A percentile compares a stretch with the other conserved stretches of the same genome.
These are phyloP conservation scores for Brassica rapa DNA, from an alignment of 345 rosid genomes.

Conservation along the genomic window DNA sequence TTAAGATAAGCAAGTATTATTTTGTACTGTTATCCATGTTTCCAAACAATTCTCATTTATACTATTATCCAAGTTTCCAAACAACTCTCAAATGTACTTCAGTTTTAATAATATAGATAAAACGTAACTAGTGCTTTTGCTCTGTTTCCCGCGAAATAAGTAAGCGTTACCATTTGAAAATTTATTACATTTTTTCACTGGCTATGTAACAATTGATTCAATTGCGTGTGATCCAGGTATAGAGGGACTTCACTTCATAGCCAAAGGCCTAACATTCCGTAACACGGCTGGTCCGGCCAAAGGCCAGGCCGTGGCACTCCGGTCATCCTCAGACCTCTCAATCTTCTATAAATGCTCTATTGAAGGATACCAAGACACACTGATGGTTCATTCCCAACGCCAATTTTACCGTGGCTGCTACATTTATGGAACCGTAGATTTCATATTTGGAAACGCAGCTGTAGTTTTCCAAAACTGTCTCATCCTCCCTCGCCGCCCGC, in stretches of 20 bases:
- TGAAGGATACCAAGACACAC: constrained; percentile 86
- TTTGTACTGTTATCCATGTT: too few species aligned
- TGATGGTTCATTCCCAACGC: constrained; percentile 77
- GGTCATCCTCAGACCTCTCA: constrained; percentile 83
- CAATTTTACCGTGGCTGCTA: constrained; percentile 83
- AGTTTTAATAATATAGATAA: too few species aligned
- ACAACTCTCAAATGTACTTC: too few species aligned
- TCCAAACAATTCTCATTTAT: too few species aligned
- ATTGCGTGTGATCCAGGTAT: constrained; percentile 50
- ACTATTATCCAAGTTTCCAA: too few species aligned
- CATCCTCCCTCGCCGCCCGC: constrained; percentile 69
- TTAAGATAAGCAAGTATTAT: too few species aligned
- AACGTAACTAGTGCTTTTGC: neutral
- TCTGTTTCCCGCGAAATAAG: neutral
- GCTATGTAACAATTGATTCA: neutral
- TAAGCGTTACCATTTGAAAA: neutral
- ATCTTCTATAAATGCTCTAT: constrained; percentile 76
- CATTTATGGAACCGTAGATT: constrained; percentile 85
- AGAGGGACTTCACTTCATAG: constrained; percentile 60
- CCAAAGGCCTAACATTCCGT: constrained; percentile 37
- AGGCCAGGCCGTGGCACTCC: constrained; percentile 84
- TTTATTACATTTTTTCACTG: neutral
- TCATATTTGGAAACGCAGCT: constrained; percentile 89
- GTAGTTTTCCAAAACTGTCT: constrained; percentile 76
- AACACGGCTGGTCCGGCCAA: constrained; percentile 41